phyloP scores from a whole-genome alignment of 495 filamentous ascomycete species.

The Daldinia decipiens region DNA sequence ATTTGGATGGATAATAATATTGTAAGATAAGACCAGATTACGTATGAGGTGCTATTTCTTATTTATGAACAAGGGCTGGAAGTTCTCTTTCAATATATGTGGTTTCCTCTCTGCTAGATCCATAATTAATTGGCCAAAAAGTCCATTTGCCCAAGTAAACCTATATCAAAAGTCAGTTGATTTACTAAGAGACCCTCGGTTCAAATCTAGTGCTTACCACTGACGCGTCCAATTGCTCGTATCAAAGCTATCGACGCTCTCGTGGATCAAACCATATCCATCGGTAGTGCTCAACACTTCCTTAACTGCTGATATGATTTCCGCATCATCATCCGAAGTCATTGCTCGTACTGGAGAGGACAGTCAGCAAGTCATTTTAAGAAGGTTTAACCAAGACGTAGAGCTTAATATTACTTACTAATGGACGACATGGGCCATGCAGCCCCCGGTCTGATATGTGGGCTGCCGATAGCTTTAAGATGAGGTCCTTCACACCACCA shows the following conservation, averaged over 20 bases:
- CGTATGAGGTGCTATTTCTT: background rate
- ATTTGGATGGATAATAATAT: no score
- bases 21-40: background rate
- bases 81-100: conserved; percentile 51
- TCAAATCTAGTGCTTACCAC: conserved; percentile 52
- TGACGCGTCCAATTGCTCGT: conserved; percentile 65
- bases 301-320: conserved; percentile 59
- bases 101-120: conserved; percentile 61
- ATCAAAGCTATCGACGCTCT: conserved; percentile 67
- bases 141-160: conserved; percentile 76
- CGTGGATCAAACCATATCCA: conserved; percentile 69
- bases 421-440: conserved; percentile 70
- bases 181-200: background rate
- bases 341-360: conserved; percentile 47
- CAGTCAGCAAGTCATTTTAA: background rate
- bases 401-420: conserved; percentile 35
- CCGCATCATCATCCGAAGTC: conserved; percentile 56
- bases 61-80: conserved; percentile 47
- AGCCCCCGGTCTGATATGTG: conserved; percentile 65
- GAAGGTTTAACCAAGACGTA: background rate
- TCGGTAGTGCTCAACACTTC: conserved; percentile 63
- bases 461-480: conserved; percentile 64
- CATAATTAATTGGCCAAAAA: conserved; percentile 73
- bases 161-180: conserved; percentile 48
- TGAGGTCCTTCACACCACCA: conserved; percentile 67